phyloP scores from a whole-genome alignment of 768 basidiomycete genomes.

The Trametes cingulata region DNA sequence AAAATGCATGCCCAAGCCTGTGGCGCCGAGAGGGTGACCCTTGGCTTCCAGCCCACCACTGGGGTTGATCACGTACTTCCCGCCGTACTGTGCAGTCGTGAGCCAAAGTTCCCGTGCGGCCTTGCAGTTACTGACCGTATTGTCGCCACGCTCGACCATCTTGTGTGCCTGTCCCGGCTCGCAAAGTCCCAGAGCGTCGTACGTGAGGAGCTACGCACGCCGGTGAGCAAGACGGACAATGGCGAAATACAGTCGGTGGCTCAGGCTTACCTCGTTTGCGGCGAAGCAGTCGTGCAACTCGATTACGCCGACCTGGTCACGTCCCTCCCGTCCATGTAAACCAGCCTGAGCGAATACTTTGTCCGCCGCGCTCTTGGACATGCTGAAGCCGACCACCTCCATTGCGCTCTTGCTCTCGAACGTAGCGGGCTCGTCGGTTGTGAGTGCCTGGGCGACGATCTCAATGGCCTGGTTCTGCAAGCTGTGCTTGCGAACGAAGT shows the following conservation, averaged over 20 bases:
- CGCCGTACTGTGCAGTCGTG: constrained; percentile 58
- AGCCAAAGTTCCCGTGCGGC: neutral
- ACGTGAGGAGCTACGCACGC: constrained; percentile 66
- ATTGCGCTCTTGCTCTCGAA: constrained; percentile 73
- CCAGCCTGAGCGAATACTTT: constrained; percentile 72
- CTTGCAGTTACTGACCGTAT: constrained; percentile 54
- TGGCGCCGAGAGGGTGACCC: constrained; percentile 83
- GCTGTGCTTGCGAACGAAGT: constrained; percentile 67
- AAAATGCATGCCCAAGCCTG: constrained; percentile 85
- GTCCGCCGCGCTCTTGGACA: constrained; percentile 70
- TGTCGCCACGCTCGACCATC: constrained; percentile 73
- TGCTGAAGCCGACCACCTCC: constrained; percentile 79
- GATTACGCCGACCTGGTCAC: constrained; percentile 79
- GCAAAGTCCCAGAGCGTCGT: constrained; percentile 79
- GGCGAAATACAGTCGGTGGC: neutral
- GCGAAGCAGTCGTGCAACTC: constrained; percentile 90
- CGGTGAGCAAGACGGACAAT: neutral
- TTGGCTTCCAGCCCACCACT: constrained; percentile 89
- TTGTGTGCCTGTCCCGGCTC: constrained; percentile 65
- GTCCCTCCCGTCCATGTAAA: constrained; percentile 57
- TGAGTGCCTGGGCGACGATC: constrained; percentile 64
- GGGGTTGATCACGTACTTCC: constrained; percentile 83
- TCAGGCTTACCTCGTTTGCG: constrained; percentile 63
- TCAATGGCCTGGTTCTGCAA: constrained; percentile 89
- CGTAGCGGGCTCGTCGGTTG: constrained; percentile 64